Evolutionary conservation across 768 basidiomycete species (phyloP), one percentile per base, ranked within the genome.

Genomic region (Daedalea quercina): DNA sequence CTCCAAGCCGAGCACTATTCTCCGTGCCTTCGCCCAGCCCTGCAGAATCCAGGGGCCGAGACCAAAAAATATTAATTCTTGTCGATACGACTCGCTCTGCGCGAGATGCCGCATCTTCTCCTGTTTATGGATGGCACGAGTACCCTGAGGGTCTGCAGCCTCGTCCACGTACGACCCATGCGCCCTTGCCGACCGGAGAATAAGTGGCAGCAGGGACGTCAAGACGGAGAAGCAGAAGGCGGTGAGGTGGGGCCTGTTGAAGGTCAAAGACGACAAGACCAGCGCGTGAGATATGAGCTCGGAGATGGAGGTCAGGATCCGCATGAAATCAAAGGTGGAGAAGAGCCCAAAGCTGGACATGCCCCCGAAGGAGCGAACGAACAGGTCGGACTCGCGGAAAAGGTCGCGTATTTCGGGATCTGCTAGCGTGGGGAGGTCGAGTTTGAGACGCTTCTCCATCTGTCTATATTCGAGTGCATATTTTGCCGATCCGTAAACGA

Each of bases 301-400:
- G 28, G 85, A 82, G 19, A 82, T 53, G 49, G 88, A 73, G 40
- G 85, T 82, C 57, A 91, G 70, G 60, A 90, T 72, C 59, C 85
- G 84, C 60, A 90, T 74, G 58, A 89, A 81, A 63, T 91, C 89
- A 52, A 90, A 76, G 8, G 89, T 90, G 2, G 87, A 89, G 59
- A 90, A 74, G 26, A 90, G 75, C 15, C 89, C 89, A 64, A 91
- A 89, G 11, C 85, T 79, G 34, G 84, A 79, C 60, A 73, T 71
- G 41, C 86, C 86, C 60, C 76, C 79, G 67, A 91, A 90, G 11
- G 90, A 91, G 54, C 86, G 79, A 41, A 86, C 85, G 63, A 92
- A 92, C 31, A 88, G 76, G 63, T 92, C 90, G 35, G 90, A 87
- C 69, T 92, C 89, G 54, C 87, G 84, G n/a, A 92, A 74, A 41